Evolutionary conservation across 2,329 filamentous ascomycete species (phyloP), one percentile per base, ranked within the genome.

Genomic region (Fusarium penzigii): DNA sequence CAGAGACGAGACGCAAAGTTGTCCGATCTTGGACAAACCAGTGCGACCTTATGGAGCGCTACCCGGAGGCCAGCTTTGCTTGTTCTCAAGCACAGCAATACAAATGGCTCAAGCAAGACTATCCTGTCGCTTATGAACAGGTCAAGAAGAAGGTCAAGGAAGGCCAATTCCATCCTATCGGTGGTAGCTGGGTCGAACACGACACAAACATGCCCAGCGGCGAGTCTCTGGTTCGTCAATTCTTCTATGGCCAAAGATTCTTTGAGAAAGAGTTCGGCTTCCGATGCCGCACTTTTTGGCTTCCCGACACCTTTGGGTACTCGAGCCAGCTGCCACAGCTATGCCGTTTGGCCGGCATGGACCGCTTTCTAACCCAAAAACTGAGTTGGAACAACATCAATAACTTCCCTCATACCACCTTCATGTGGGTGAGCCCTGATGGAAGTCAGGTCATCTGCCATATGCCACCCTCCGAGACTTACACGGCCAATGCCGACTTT

Each of bases 331-430:
- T 99, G 40, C 94, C 94, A 12, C 94, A 99, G 68, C 78, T 99
- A 40, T 97, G 92, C 69, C 88, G 93, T 4, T 78, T 97, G 29
- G 89, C 94, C n/a, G 93, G 92, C 17, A 97, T 99, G 94, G 89
- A 84, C 52, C 85, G 93, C 34, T 99, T 99, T 78, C 88, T 99
- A 66, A 99, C 94, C 0, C 94, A 99, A 72, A 99, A 99, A 76
- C 79, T 99, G 53, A 97, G 93, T 78, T 99, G 94, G 94, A 97
- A 97, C 78, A 97, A 97, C 70, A 97, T 97, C 81, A 97, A 97
- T 76, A 96, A 89, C 68, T 99, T 97, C 75, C 94, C 94, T 0
- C 94, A 97, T 69, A 97, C 94, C 6, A 97, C 94, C 0, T 99
- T 99, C 80, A 96, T 96, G 72, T 99, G 94, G 94, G 92, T 99